Percentiles rank a stretch among this genome's conserved stretches.
These are phyloP conservation scores for Kodamaea sp. DNA, from an alignment of 1,139 yeast species.

Conservation along the genomic window DNA sequence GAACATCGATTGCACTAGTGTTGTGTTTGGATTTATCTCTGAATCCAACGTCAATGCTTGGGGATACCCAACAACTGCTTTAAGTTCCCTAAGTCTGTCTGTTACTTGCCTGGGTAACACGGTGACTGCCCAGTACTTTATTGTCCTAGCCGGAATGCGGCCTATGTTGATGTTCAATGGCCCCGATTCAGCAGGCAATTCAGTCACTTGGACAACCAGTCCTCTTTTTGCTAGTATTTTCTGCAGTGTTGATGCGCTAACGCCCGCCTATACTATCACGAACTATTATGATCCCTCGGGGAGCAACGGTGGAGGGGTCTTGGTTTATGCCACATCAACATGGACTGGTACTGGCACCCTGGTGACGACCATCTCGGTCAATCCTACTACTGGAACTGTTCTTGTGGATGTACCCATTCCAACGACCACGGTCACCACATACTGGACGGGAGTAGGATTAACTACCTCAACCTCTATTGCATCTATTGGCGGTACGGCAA, in stretches of 20 bases:
- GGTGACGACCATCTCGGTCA: conserved; percentile 20
- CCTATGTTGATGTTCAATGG: too few relatives aligned
- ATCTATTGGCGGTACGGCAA: conserved; percentile 15
- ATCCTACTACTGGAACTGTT: conserved; percentile 11
- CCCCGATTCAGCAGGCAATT: too few relatives aligned
- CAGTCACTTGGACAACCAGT: too few relatives aligned
- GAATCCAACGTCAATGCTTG: too few relatives aligned
- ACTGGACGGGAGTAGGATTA: conserved; percentile 11
- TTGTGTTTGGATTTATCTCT: conserved; percentile 36
- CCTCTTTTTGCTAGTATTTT: conserved; percentile 24
- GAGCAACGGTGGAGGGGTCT: conserved; percentile 23
- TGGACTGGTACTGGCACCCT: conserved; percentile 24
- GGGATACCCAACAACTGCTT: too few relatives aligned
- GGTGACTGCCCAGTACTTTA: too few relatives aligned
- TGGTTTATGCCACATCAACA: conserved; percentile 25
- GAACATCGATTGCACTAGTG: conserved; percentile 24
- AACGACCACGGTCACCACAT: conserved; percentile 12
- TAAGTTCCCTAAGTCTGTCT: too few relatives aligned
- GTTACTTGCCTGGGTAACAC: too few relatives aligned
- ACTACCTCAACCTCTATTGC: conserved; percentile 12
- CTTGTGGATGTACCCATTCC: conserved; percentile 16
- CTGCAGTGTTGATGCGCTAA: conserved; percentile 7
- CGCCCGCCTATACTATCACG: conserved; percentile 12
- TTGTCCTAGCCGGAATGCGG: too few relatives aligned
- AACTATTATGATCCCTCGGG: conserved; percentile 14